These are phyloP conservation scores for Raphanus hybrid DNA, from an alignment of 441 rosid genomes.

Conservation along the genomic window DNA sequence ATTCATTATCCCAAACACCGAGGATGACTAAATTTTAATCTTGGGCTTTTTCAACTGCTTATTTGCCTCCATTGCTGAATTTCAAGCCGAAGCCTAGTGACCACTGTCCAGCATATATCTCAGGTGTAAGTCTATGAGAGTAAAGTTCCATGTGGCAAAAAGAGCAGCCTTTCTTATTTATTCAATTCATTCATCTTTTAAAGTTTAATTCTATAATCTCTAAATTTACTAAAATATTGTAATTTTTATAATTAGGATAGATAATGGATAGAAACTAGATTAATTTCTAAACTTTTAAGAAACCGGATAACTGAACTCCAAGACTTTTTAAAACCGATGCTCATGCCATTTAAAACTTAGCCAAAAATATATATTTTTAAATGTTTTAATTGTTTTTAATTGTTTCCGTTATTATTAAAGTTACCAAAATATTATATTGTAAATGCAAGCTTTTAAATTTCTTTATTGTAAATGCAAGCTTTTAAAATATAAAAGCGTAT, in stretches of 20 bases:
- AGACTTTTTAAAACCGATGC: neutral
- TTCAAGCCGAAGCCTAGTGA: neutral
- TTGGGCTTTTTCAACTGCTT: neutral
- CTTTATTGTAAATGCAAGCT: neutral
- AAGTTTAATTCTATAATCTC: neutral
- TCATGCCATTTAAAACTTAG: neutral
- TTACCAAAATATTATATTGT: neutral
- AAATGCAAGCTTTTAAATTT: neutral
- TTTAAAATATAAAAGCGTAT: neutral
- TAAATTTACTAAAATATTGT: neutral
- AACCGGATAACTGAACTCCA: neutral
- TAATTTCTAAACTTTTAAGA: too few species aligned
- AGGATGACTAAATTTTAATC: too few species aligned
- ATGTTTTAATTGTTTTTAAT: too few species aligned
- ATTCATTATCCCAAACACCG: neutral
- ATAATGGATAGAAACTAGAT: neutral
- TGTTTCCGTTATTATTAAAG: neutral
- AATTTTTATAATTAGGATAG: neutral
- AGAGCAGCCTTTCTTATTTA: neutral
- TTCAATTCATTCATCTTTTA: too few species aligned
- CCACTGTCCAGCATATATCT: neutral
- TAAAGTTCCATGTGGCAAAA: neutral
- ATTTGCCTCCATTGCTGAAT: neutral
- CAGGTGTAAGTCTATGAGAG: neutral
- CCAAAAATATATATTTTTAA: neutral